phyloP scores from a whole-genome alignment of 371 early-diverging fungal species.

The Ordospora colligata region DNA sequence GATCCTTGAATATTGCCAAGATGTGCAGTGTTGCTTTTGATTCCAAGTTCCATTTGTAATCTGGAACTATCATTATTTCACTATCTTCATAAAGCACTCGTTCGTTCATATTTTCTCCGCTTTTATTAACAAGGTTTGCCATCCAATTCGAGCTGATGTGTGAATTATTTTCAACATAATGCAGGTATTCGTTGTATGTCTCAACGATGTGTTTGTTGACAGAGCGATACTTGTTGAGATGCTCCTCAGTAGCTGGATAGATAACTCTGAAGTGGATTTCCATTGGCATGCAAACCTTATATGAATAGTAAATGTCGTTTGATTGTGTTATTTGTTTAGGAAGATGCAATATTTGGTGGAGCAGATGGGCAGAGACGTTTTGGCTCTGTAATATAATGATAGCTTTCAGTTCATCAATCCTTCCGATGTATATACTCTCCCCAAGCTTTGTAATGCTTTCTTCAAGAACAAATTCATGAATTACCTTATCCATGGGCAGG shows the following conservation, averaged over 20 bases:
- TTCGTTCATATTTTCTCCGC: conserved; percentile 7
- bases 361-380: not conserved
- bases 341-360: not conserved
- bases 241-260: conserved; percentile 48
- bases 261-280: conserved; percentile 17
- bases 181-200: conserved; percentile 44
- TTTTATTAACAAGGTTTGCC: conserved; percentile 9
- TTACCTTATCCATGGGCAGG: not conserved
- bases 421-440: conserved; percentile 13
- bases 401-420: conserved; percentile 13
- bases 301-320: conserved; percentile 20
- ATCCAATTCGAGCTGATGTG: conserved; percentile 31
- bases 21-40: conserved; percentile 43
- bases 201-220: conserved; percentile 10
- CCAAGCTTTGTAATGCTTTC: not conserved
- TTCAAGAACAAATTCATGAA: not conserved
- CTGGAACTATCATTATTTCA: conserved; percentile 48
- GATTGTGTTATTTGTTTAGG: not conserved
- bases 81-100: conserved; percentile 40
- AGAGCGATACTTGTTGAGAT: conserved; percentile 36
- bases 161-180: not conserved
- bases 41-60: conserved; percentile 54
- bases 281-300: not conserved
- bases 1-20: conserved; percentile 54
- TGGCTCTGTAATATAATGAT: conserved; percentile 17